A percentile compares a stretch with the other conserved stretches of the same genome.
These are phyloP conservation scores for Silene uniflora DNA, from an alignment of 148 eudicot species.

Conservation along the genomic window DNA sequence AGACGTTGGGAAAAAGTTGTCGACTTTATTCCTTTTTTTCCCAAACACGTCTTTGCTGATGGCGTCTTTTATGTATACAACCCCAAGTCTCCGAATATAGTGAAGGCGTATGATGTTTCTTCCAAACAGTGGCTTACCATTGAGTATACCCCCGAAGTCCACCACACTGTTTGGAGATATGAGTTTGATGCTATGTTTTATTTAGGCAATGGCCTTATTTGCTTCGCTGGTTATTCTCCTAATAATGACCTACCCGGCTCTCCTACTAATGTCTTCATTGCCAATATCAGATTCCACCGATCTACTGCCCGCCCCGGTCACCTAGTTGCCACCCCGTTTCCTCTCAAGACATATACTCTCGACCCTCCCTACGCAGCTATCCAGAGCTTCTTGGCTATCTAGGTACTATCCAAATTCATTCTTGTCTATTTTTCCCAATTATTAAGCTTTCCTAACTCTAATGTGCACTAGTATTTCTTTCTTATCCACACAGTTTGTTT, in stretches of 20 bases:
- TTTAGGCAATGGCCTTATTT: conserved; percentile 15
- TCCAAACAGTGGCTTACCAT: conserved; percentile 1
- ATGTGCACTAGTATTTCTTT: no score
- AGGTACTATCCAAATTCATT: background rate
- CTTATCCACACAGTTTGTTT: no score
- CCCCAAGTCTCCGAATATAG: background rate
- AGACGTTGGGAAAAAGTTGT: no score
- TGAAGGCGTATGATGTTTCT: conserved; percentile 6
- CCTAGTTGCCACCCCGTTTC: conserved; percentile 1
- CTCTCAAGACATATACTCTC: background rate
- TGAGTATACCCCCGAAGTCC: conserved; percentile 3
- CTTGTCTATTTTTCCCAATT: no score
- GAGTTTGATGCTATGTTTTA: conserved; percentile 14
- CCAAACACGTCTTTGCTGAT: background rate
- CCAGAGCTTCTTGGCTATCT: conserved; percentile 1
- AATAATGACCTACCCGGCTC: no score
- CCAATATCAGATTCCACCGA: conserved; percentile 6
- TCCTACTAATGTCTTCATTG: background rate
- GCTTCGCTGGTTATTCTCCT: background rate
- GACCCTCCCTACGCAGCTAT: background rate
- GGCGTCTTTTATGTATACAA: background rate
- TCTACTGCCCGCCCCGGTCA: background rate
- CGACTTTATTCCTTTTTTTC: background rate
- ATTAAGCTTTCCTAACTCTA: no score
- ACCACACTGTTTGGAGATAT: background rate